Base-by-base conservation (phyloP, 805 yeast species). In the Starmerella floris region DNA sequence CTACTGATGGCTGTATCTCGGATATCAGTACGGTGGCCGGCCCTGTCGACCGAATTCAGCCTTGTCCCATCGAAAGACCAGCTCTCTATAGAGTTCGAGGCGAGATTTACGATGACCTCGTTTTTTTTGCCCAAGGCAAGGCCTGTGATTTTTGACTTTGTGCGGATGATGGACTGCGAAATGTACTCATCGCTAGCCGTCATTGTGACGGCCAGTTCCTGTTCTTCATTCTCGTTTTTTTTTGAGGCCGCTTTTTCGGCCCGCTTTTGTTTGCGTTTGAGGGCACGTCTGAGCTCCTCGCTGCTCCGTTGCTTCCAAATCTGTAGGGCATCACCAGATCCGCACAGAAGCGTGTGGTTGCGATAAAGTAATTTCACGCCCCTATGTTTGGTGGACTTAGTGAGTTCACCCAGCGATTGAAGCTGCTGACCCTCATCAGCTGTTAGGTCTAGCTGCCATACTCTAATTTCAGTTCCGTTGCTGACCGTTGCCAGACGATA, bases 11-110 rank as follows among this genome's bases (percentile, higher is more conserved):
- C 87, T 56, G 83, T 65, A 4, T 94, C 71, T 54, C 98, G 72
- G 23, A 88, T 70, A 60, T 91, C 99, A 2, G 84, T 76, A 58
- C 96, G 74, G 60, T 87, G 96, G 19, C 98, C 99, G 41, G 73
- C 70, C 33, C 76, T 61, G 39, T 85, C 95, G 20, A 91, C 67
- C 2, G 77, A 61, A 53, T 73, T 73, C 35, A 68, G 62, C 2
- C 46, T 45, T 32, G 49, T 52, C 5, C 51, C 49, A 22, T 37
- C 63, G 17, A 82, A 60, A 2, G 68, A 57, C 62, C 79, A 78
- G 55, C 74, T 73, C 55, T 84, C 94, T 15, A 88, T 63, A 9
- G 81, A 70, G 60, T 91, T 91, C 56, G 78, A 78, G 8, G 78
- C 65, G 20, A 85, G 68, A 1, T 91, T 72, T 3, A 78, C 57